Evolutionary conservation across 805 yeast species (phyloP).

Genomic region (Kazachstania africana): DNA sequence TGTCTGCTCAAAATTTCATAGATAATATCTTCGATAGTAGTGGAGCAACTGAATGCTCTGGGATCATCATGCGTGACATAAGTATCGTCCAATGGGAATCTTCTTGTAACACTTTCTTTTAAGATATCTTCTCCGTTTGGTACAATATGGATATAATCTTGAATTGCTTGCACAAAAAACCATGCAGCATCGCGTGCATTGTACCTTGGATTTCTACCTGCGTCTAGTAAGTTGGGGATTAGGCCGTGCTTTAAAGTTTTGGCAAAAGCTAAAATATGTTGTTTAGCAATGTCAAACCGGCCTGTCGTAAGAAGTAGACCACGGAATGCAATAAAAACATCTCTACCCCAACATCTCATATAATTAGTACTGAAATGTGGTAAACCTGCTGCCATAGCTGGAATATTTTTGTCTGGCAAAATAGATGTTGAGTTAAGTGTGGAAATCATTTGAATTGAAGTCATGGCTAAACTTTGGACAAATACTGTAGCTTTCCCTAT

Average conservation of each 20-base stretch:
- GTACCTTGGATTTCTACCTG: slow-evolving; percentile 87
- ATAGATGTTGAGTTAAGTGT: slow-evolving; percentile 62
- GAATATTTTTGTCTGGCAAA: slow-evolving; percentile 46
- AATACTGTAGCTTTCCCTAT: slow-evolving; percentile 57
- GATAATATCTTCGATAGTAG: slow-evolving; percentile 62
- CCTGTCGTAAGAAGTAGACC: slow-evolving; percentile 74
- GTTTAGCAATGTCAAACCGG: slow-evolving; percentile 65
- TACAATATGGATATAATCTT: slow-evolving; percentile 59
- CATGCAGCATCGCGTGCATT: slow-evolving; percentile 96
- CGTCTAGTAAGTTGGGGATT: slow-evolving; percentile 85
- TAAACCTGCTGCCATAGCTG: slow-evolving; percentile 88
- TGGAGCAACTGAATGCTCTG: slow-evolving; percentile 61
- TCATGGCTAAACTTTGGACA: slow-evolving; percentile 66
- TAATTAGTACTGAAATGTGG: slow-evolving; percentile 87
- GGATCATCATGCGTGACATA: slow-evolving; percentile 59
- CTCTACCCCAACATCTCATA: slow-evolving; percentile 99
- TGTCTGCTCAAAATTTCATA: slow-evolving; percentile 80
- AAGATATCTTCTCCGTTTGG: slow-evolving; percentile 62
- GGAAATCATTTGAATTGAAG: slow-evolving; percentile 83
- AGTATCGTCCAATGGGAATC: slow-evolving; percentile 83
- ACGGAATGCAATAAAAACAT: slow-evolving; percentile 76
- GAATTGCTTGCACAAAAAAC: slow-evolving; percentile 85
- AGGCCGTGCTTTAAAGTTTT: slow-evolving; percentile 88
- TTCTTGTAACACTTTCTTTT: slow-evolving; percentile 59
- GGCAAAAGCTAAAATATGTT: slow-evolving; percentile 79